Percentiles rank a stretch among this genome's conserved stretches.
These are phyloP conservation scores for Erodium moschatum DNA, from an alignment of 441 rosid species.

Conservation along the genomic window DNA sequence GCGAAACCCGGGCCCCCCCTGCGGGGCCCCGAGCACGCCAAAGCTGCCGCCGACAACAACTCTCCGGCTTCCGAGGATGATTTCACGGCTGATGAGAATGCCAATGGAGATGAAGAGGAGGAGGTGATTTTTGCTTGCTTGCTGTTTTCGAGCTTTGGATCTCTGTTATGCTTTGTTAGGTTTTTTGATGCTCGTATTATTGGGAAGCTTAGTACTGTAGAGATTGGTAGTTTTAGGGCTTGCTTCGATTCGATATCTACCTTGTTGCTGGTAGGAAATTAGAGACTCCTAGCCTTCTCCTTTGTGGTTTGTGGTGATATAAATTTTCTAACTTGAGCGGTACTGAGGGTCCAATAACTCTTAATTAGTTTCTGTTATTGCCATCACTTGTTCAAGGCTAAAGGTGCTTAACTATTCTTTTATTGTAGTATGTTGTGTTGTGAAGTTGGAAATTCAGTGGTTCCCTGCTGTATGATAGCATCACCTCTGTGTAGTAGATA, in stretches of 20 bases:
- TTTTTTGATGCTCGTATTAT: background rate
- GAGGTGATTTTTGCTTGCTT: background rate
- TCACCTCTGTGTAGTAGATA: no score
- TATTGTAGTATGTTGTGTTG: background rate
- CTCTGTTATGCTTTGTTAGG: background rate
- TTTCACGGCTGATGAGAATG: slow-evolving; percentile 27
- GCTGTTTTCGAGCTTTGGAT: slow-evolving; percentile 4
- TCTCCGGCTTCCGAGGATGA: slow-evolving; percentile 33
- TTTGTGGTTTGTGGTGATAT: no score
- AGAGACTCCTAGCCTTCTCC: no score
- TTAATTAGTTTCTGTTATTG: background rate
- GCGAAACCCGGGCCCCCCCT: no score
- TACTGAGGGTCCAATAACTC: background rate
- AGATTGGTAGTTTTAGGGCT: background rate
- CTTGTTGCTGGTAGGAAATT: background rate
- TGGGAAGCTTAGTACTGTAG: background rate
- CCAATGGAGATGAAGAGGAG: slow-evolving; percentile 49
- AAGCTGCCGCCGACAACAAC: slow-evolving; percentile 24
- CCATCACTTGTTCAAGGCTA: no score
- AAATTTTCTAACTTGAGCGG: background rate
- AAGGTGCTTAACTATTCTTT: no score
- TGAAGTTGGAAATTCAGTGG: background rate
- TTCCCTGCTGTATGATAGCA: background rate
- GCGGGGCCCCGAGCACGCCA: no score
- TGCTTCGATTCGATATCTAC: background rate